Conservation (phyloP, 257 asterid genomes). For the Cynanchum wilfordii region DNA sequence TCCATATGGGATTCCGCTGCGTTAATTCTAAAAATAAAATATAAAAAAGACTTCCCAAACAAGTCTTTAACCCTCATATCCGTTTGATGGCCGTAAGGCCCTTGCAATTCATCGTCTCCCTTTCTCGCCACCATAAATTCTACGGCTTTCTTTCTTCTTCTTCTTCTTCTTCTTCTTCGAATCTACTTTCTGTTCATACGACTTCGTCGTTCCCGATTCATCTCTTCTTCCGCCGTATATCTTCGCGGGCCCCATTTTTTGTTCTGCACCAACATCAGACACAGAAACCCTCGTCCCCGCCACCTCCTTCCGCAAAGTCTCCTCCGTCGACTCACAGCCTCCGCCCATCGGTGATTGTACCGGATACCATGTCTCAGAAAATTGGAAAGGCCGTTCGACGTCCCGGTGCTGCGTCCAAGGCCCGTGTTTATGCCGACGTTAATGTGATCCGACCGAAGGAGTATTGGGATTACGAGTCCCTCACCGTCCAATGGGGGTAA, state of each 20-base stretch:
- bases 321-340: constrained; percentile 27
- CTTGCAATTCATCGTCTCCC: constrained; percentile 42
- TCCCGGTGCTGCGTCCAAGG: constrained; percentile 78
- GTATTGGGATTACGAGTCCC: constrained; percentile 92
- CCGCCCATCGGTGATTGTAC: constrained; percentile 22
- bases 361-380: constrained; percentile 79
- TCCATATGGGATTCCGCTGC: constrained; percentile 5
- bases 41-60: constrained; percentile 1
- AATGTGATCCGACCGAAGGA: constrained; percentile 87
- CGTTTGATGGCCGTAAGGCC: constrained; percentile 85
- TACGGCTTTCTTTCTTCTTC: background rate
- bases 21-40: background rate
- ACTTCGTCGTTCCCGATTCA: constrained; percentile 20
- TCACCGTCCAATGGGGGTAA: constrained; percentile 96
- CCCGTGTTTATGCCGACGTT: constrained; percentile 73
- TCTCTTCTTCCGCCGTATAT: constrained; percentile 33
- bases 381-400: constrained; percentile 84
- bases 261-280: constrained; percentile 15
- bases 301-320: constrained; percentile 22
- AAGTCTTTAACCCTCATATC: constrained; percentile 27
- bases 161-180: constrained; percentile 7
- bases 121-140: constrained; percentile 32
- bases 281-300: constrained; percentile 7
- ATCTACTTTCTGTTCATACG: constrained; percentile 17
- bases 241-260: constrained; percentile 29